These are phyloP conservation scores for Oryza meyeriana DNA, from an alignment of 176 grass and related monocot species.

Conservation along the genomic window DNA sequence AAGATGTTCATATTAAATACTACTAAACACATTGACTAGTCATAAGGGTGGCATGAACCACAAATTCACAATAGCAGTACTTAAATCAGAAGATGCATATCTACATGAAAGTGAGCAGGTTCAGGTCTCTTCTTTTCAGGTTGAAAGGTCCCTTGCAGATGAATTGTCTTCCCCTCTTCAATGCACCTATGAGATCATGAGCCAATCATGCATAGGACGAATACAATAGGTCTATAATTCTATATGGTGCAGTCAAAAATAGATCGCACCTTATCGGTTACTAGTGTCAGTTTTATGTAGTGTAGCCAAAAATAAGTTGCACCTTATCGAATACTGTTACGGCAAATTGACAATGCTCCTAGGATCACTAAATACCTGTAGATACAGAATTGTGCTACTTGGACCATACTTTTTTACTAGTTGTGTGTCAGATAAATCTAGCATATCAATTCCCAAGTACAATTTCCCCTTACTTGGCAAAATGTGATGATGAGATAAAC, in stretches of 20 bases:
- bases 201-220: neutral
- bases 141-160: neutral
- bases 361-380: neutral
- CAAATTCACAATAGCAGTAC: neutral
- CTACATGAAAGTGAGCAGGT: neutral
- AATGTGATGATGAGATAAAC: neutral
- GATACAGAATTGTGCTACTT: neutral
- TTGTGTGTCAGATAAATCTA: neutral
- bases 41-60: neutral
- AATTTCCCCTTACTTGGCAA: neutral
- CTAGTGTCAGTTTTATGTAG: neutral
- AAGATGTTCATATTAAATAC: too few relatives aligned
- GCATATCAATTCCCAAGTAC: neutral
- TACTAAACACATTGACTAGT: too few relatives aligned
- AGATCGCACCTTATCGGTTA: neutral
- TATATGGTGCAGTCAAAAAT: neutral
- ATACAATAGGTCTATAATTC: neutral
- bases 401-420: neutral
- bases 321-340: too few relatives aligned
- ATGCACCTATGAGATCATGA: neutral
- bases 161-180: neutral
- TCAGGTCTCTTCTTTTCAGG: slow-evolving; percentile 21
- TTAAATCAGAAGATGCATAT: neutral
- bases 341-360: too few relatives aligned
- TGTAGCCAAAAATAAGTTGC: neutral